Conservation (phyloP, 2,329 filamentous ascomycete species). For the Nannizziopsis arthrosporioides region DNA sequence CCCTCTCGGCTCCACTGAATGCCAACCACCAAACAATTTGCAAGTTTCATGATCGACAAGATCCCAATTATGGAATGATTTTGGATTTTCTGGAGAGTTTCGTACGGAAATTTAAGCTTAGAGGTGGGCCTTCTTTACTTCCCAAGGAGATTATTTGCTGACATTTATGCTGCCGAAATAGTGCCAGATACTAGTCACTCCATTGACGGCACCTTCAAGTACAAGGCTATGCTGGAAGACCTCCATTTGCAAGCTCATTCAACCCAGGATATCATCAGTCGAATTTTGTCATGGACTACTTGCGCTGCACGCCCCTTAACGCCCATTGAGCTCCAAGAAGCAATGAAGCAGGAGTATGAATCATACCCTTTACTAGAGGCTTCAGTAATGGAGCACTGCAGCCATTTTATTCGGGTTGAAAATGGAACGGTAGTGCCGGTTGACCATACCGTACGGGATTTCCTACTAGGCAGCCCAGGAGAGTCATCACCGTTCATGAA, state of each 20-base stretch:
- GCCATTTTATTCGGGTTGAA: constrained; percentile 22
- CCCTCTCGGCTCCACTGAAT: constrained; percentile 28
- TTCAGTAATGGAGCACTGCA: constrained; percentile 20
- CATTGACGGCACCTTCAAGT: too few species aligned
- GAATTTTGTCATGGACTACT: constrained; percentile 20
- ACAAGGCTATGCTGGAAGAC: too few species aligned
- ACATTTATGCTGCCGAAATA: too few species aligned
- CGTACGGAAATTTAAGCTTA: too few species aligned
- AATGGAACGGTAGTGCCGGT: constrained; percentile 17
- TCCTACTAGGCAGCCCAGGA: constrained; percentile 10
- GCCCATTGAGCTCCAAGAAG: constrained; percentile 20
- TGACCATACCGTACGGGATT: constrained; percentile 23
- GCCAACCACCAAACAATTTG: constrained; percentile 34
- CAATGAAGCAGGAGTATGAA: constrained; percentile 18
- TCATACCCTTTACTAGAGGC: constrained; percentile 16
- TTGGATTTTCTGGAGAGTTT: too few species aligned
- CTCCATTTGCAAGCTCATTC: neutral
- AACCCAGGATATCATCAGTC: neutral
- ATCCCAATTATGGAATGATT: constrained; percentile 26
- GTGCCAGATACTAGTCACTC: too few species aligned
- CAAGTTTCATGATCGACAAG: constrained; percentile 28
- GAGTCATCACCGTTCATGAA: constrained; percentile 8
- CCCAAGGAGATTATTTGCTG: too few species aligned
- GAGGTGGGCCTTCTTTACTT: too few species aligned
- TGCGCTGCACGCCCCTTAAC: constrained; percentile 19